These are phyloP conservation scores for Leishmania martiniquensis DNA, from an alignment of 208 protist genomes.

Conservation along the genomic window DNA sequence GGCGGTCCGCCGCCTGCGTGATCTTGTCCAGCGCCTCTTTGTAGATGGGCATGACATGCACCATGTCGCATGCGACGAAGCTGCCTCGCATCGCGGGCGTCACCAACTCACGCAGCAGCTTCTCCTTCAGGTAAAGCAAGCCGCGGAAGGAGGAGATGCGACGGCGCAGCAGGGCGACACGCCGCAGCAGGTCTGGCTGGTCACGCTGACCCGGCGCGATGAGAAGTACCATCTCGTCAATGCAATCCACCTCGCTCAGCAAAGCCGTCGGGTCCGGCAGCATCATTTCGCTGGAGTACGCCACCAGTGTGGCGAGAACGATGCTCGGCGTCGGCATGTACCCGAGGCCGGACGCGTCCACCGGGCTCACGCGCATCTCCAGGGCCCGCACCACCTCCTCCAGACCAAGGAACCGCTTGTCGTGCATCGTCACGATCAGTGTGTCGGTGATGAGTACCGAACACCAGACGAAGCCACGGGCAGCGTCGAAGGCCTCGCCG, in stretches of 20 bases:
- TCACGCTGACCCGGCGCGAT: conserved; percentile 80
- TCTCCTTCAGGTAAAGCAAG: conserved; percentile 77
- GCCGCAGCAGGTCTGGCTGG: conserved; percentile 84
- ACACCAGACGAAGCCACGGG: conserved; percentile 52
- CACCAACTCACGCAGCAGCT: conserved; percentile 71
- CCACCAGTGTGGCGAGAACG: conserved; percentile 56
- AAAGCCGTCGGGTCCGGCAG: conserved; percentile 74
- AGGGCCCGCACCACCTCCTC: conserved; percentile 54
- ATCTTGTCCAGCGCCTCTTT: conserved; percentile 67
- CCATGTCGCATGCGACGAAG: conserved; percentile 51
- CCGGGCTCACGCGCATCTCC: conserved; percentile 30
- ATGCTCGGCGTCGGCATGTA: conserved; percentile 27
- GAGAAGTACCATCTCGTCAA: conserved; percentile 90
- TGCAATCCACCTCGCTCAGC: conserved; percentile 80
- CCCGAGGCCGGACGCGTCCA: conserved; percentile 4
- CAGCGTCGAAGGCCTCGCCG: conserved; percentile 37
- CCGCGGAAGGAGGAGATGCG: conserved; percentile 65
- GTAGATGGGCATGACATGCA: conserved; percentile 41
- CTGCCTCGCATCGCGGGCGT: conserved; percentile 71
- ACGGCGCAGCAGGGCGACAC: conserved; percentile 76
- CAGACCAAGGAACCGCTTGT: conserved; percentile 53
- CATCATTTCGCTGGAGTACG: conserved; percentile 68
- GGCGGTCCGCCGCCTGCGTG: conserved; percentile 61
- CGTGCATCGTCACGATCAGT: conserved; percentile 70
- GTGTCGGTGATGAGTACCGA: conserved; percentile 57